Percentiles rank a stretch among this genome's conserved stretches.
phyloP scores from a whole-genome alignment of 257 asterid genomes.

The Nyctanthes arbortristis region DNA sequence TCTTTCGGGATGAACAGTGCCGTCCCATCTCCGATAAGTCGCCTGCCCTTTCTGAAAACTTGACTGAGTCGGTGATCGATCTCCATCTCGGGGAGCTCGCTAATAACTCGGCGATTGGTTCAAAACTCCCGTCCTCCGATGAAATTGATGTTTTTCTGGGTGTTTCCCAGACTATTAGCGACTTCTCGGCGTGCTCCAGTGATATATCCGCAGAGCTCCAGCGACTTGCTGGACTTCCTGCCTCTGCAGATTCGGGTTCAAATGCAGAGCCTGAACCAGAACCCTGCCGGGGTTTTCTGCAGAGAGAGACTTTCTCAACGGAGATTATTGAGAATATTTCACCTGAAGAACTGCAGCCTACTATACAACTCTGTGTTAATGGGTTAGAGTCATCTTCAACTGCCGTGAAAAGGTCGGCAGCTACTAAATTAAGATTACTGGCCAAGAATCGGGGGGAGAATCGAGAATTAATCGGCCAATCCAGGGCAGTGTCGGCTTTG shows the following conservation, averaged over 20 bases:
- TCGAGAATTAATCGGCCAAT: slow-evolving; percentile 50
- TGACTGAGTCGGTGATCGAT: slow-evolving; percentile 41
- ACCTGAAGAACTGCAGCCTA: slow-evolving; percentile 52
- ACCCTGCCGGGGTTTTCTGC: slow-evolving; percentile 39
- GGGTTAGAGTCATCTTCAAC: slow-evolving; percentile 38
- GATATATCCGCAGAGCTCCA: slow-evolving; percentile 54
- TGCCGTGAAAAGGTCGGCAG: slow-evolving; percentile 44
- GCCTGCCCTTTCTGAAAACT: slow-evolving; percentile 16
- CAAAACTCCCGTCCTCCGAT: slow-evolving; percentile 11
- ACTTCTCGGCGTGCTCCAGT: slow-evolving; percentile 47
- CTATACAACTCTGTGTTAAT: slow-evolving; percentile 44
- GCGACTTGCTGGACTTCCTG: slow-evolving; percentile 36
- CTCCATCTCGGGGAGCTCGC: slow-evolving; percentile 42
- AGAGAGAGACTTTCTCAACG: slow-evolving; percentile 46
- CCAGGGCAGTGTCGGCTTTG: slow-evolving; percentile 43
- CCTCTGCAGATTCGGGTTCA: slow-evolving; percentile 6
- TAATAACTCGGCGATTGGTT: not conserved
- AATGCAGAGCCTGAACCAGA: slow-evolving; percentile 21
- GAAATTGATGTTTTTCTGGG: slow-evolving; percentile 24
- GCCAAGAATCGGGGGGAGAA: slow-evolving; percentile 57
- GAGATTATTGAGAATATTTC: slow-evolving; percentile 52
- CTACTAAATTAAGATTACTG: slow-evolving; percentile 42
- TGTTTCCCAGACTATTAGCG: slow-evolving; percentile 37
- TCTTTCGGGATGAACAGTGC: slow-evolving; percentile 26
- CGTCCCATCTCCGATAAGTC: no score